Evolutionary conservation across 495 filamentous ascomycete genomes (phyloP).

Genomic region (Neohortaea acidophila): DNA sequence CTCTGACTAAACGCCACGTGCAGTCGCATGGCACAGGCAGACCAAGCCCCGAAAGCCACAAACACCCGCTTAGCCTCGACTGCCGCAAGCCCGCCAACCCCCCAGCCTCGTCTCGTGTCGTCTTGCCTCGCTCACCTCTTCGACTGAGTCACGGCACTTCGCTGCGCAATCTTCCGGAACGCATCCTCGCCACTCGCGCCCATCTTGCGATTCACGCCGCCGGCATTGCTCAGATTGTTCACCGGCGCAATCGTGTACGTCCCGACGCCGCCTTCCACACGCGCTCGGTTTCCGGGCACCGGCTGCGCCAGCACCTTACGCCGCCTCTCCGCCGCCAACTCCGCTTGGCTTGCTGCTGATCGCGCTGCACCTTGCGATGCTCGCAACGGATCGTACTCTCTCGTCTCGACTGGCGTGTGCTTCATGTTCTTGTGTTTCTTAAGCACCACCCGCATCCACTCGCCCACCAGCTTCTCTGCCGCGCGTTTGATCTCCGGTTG

Average conservation of each 20-base stretch:
- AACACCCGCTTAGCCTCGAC: too few species aligned
- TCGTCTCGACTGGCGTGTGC: constrained; percentile 45
- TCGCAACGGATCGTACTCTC: constrained; percentile 31
- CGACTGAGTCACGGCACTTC: constrained; percentile 32
- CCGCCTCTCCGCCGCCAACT: constrained; percentile 45
- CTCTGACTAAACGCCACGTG: too few species aligned
- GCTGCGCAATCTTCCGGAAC: constrained; percentile 66
- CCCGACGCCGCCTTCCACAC: constrained; percentile 46
- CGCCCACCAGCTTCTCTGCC: constrained; percentile 74
- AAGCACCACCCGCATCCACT: constrained; percentile 94
- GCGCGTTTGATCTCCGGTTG: constrained; percentile 79
- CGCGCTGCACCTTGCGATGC: neutral
- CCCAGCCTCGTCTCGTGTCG: too few species aligned
- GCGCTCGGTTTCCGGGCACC: constrained; percentile 51
- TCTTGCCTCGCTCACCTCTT: too few species aligned
- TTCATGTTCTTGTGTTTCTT: constrained; percentile 85
- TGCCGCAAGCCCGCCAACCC: too few species aligned
- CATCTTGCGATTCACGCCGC: constrained; percentile 44
- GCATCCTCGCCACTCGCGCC: constrained; percentile 63
- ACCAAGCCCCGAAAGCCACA: too few species aligned
- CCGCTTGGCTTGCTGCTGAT: constrained; percentile 1
- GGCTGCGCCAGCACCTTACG: constrained; percentile 56
- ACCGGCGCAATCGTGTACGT: constrained; percentile 72
- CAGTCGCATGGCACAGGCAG: too few species aligned
- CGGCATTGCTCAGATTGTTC: constrained; percentile 35